Evolutionary conservation across 257 asterid genomes (phyloP).

Genomic region (Handroanthus guayacan): DNA sequence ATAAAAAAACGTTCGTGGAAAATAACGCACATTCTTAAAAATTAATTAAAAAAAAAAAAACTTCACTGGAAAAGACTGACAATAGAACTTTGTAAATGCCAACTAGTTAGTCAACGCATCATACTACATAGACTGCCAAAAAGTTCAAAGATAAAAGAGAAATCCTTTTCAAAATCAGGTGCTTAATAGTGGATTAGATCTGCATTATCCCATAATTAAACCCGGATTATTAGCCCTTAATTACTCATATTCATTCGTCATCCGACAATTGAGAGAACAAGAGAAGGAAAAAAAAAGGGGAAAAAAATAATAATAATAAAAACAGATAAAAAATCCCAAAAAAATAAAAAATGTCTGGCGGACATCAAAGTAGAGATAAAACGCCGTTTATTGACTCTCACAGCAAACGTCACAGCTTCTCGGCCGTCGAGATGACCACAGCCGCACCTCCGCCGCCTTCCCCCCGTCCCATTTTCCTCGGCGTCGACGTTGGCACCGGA

Average conservation of each 20-base stretch:
- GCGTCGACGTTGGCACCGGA: slow-evolving; percentile 97
- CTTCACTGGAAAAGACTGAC: too few species aligned
- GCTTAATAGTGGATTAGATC: slow-evolving; percentile 4
- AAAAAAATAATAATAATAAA: neutral
- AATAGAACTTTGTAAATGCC: slow-evolving; percentile 3
- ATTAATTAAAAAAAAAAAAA: too few species aligned
- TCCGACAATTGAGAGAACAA: neutral
- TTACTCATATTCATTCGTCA: neutral
- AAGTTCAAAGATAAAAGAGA: neutral
- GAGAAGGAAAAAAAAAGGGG: neutral
- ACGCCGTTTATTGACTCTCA: slow-evolving; percentile 34
- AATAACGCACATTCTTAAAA: neutral
- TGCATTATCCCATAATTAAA: neutral
- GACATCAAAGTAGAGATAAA: slow-evolving; percentile 45
- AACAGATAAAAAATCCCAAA: slow-evolving; percentile 6
- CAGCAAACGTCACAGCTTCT: slow-evolving; percentile 39
- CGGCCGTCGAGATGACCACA: slow-evolving; percentile 71
- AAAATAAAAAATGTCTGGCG: slow-evolving; percentile 46
- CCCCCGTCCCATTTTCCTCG: slow-evolving; percentile 69
- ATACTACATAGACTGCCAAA: neutral
- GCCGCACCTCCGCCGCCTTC: slow-evolving; percentile 49
- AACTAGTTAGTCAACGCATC: neutral
- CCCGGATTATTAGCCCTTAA: neutral
- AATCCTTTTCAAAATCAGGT: neutral
- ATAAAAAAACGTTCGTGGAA: neutral